Percentiles rank a stretch among this genome's conserved stretches.
These are phyloP conservation scores for Hymenoscyphus repandus DNA, from an alignment of 2,329 filamentous ascomycete genomes.

Conservation along the genomic window DNA sequence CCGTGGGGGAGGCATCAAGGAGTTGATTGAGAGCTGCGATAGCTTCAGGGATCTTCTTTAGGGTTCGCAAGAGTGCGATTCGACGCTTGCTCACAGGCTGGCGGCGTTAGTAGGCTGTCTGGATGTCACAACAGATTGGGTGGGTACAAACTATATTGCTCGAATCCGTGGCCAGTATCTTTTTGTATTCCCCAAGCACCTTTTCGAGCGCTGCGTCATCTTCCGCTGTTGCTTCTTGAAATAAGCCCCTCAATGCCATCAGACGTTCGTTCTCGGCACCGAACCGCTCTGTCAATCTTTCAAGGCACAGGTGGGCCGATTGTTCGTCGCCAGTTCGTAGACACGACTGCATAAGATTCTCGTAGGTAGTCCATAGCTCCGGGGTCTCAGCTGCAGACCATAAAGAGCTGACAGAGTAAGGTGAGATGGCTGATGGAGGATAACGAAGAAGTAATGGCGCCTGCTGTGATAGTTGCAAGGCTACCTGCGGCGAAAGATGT, in stretches of 20 bases:
- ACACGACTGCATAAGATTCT: conserved; percentile 80
- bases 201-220: conserved; percentile 59
- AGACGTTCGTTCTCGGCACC: conserved; percentile 79
- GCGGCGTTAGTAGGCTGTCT: conserved; percentile 28
- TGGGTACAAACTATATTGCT: conserved; percentile 67
- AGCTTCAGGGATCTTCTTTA: conserved; percentile 67
- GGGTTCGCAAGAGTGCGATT: conserved; percentile 70
- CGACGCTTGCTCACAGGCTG: conserved; percentile 82
- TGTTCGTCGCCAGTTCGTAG: conserved; percentile 79
- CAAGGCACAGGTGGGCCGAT: conserved; percentile 69
- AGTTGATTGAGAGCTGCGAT: conserved; percentile 68
- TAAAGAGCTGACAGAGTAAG: conserved; percentile 48
- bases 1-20: conserved; percentile 78
- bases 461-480: conserved; percentile 54
- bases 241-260: conserved; percentile 75
- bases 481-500: conserved; percentile 50
- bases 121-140: conserved; percentile 1
- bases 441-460: conserved; percentile 51
- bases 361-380: conserved; percentile 79
- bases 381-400: conserved; percentile 61
- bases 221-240: conserved; percentile 75
- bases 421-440: conserved; percentile 48
- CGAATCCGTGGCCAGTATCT: conserved; percentile 65
- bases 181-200: conserved; percentile 73
- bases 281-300: conserved; percentile 73